phyloP scores from a whole-genome alignment of 1,284 basidiomycete species.

The Filobasidium uniguttulatum region DNA sequence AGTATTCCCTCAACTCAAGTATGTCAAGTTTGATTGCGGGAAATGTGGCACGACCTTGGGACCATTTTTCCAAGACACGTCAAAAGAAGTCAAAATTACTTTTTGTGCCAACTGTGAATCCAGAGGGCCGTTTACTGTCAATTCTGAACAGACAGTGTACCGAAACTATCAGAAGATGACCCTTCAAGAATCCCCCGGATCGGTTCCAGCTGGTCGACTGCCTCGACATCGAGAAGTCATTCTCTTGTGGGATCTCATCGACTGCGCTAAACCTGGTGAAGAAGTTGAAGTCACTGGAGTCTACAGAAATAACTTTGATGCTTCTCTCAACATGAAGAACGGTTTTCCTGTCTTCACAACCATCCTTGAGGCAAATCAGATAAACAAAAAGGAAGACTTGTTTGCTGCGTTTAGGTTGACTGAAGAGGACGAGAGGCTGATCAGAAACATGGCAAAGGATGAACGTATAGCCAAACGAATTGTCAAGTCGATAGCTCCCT shows the following conservation, averaged over 20 bases:
- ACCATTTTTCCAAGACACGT: constrained; percentile 95
- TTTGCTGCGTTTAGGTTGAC: constrained; percentile 93
- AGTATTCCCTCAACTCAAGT: constrained; percentile 97
- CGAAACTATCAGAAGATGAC: constrained; percentile 99
- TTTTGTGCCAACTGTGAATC: constrained; percentile 89
- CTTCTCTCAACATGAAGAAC: constrained; percentile 93
- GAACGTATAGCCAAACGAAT: constrained; percentile 93
- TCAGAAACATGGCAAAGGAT: constrained; percentile 71
- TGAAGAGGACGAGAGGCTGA: constrained; percentile 89
- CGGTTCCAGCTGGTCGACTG: constrained; percentile 89
- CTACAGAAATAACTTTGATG: constrained; percentile 98
- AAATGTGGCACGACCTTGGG: constrained; percentile 86
- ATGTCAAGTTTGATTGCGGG: constrained; percentile 95
- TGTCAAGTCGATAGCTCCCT: constrained; percentile 94
- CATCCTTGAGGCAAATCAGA: constrained; percentile 90
- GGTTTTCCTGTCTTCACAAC: constrained; percentile 99
- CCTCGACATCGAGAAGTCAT: constrained; percentile 94
- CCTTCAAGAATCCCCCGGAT: constrained; percentile 94
- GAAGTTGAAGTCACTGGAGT: constrained; percentile 96
- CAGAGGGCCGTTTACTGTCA: constrained; percentile 89
- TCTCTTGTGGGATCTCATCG: constrained; percentile 93
- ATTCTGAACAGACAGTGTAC: constrained; percentile 96
- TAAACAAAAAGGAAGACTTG: constrained; percentile 88
- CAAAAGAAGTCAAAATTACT: constrained; percentile 83
- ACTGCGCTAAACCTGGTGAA: constrained; percentile 93